Evolutionary conservation across 768 basidiomycete species (phyloP), one percentile per base, ranked within the genome.

Genomic region (Tricholoma flavovirens): DNA sequence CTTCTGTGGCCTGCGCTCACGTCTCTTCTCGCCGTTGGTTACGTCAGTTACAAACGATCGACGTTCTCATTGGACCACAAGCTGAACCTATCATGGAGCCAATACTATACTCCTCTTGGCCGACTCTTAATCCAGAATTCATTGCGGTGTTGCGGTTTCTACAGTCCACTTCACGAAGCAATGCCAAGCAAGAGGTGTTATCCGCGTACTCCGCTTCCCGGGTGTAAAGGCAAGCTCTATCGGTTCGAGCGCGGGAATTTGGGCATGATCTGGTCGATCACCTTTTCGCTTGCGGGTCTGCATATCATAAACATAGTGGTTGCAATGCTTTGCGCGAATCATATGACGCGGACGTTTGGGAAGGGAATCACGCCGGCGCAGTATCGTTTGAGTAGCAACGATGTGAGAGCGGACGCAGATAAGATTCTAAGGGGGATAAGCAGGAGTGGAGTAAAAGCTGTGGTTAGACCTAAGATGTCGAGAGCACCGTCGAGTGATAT

Each of bases 321-420:
- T 2, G 77, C 83, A 3, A 64, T 88, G 40, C 66, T 88, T n/a
- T 87, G 85, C 59, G 76, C 84, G 35, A 89, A 87, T 66, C 86
- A 88, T 58, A 78, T 88, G 29, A 80, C 73, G 36, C 72, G 71
- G 29, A 75, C 69, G 51, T 88, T 88, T 65, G 86, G 87, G 45
- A 83, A 82, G 64, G 84, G 86, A 0, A 71, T 88, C 30, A 83
- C 75, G 49, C 87, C 85, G 1, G 74, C 73, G 61, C 70, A 71
- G 59, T 88, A 88, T 69, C 75, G 86, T 29, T 71, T 87, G 46
- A 75, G 68, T 49, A 70, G 65, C 1, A 72, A 61, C 35, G 83
- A 85, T 64, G 75, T 84, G 38, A 68, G 65, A 55, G 66, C 64
- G 17, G 73, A 75, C 56, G 70, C 72, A 30, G 73, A 71, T 53